Percentiles rank a stretch among this genome's conserved stretches.
These are phyloP conservation scores for Phytophthora nicotianae DNA, from an alignment of 352 stramenopile genomes.

Conservation along the genomic window DNA sequence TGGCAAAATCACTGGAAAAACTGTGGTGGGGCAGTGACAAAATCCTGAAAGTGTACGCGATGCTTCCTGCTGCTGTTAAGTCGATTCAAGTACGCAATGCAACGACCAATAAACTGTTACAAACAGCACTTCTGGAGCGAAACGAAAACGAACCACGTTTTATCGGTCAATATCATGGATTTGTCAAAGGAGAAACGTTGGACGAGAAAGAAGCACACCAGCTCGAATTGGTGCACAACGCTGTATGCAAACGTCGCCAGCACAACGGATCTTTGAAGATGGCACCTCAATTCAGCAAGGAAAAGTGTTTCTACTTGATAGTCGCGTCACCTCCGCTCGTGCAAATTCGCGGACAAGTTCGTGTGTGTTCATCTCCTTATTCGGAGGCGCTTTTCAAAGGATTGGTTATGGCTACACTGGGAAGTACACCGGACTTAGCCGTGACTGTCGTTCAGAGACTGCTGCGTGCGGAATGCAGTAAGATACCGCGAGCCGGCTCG, in stretches of 20 bases:
- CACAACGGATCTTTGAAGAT: conserved; percentile 2
- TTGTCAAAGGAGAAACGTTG: conserved; percentile 39
- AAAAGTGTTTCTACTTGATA: conserved; percentile 54
- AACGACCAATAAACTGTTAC: conserved; percentile 44
- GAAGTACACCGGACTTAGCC: conserved; percentile 14
- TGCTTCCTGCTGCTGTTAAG: conserved; percentile 36
- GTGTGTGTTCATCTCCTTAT: conserved; percentile 22
- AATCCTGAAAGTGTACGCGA: conserved; percentile 57
- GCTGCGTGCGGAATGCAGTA: conserved; percentile 41
- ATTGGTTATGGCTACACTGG: conserved; percentile 27
- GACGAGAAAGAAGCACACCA: conserved; percentile 35
- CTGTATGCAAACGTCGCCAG: conserved; percentile 17
- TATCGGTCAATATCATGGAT: conserved; percentile 69
- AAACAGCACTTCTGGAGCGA: conserved; percentile 38
- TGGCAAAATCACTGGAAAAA: conserved; percentile 24
- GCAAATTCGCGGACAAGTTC: conserved; percentile 45
- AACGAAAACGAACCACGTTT: conserved; percentile 49
- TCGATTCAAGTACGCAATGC: conserved; percentile 47
- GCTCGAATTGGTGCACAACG: conserved; percentile 39
- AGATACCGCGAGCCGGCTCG: conserved; percentile 39
- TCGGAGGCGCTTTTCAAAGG: conserved; percentile 44
- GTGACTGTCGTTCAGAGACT: conserved; percentile 42
- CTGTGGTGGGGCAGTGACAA: conserved; percentile 52
- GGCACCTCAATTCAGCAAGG: conserved; percentile 30
- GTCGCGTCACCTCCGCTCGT: conserved; percentile 49